Conservation (phyloP, 345 rosid genomes). For the Anacardium occidentale region DNA sequence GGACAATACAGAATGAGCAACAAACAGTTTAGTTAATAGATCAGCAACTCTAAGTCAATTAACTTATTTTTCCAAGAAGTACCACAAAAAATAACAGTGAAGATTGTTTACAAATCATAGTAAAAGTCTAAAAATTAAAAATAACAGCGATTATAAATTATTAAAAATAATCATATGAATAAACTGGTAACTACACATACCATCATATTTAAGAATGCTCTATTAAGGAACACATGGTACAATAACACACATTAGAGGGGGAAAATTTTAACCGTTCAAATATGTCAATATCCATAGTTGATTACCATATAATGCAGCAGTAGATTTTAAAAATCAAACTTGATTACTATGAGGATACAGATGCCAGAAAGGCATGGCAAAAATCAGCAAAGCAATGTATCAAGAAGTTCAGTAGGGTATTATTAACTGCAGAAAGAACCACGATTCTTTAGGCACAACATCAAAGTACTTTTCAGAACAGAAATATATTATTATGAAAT, state of each 20-base stretch:
- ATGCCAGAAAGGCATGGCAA: conserved; percentile 1
- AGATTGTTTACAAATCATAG: neutral
- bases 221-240: neutral
- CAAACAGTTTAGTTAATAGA: conserved; percentile 1
- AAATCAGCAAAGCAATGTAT: conserved; percentile 12
- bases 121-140: neutral
- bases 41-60: conserved; percentile 15
- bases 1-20: conserved; percentile 29
- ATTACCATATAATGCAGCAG: conserved; percentile 16
- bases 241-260: neutral
- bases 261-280: neutral
- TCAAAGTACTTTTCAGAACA: neutral
- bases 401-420: conserved; percentile 4
- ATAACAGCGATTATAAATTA: too few relatives aligned
- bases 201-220: neutral
- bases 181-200: neutral
- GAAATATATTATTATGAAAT: neutral
- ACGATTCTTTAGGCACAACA: conserved; percentile 16
- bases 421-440: conserved; percentile 21
- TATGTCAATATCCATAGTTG: conserved; percentile 8
- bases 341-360: conserved; percentile 3
- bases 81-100: conserved; percentile 8
- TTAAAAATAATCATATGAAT: neutral
- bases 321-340: conserved; percentile 11
- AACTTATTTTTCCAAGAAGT: conserved; percentile 7